Evolutionary conservation across 2,329 filamentous ascomycete species (phyloP).

Genomic region (Fusarium sp.): DNA sequence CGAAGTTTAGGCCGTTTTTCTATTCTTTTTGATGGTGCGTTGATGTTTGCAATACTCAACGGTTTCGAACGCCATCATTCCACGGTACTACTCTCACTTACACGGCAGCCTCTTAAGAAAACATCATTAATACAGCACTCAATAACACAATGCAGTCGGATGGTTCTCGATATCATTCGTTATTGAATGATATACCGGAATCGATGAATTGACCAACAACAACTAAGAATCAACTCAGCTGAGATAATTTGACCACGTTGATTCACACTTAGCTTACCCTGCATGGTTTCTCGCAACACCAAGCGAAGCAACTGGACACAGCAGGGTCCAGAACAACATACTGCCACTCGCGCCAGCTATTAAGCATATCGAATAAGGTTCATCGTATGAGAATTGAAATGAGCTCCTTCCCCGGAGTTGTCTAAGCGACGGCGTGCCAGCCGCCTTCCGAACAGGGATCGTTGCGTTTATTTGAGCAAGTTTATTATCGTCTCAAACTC

Average conservation of each 20-base stretch:
- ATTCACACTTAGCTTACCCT: conserved; percentile 17
- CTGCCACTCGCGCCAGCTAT: neutral
- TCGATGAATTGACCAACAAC: too few species aligned
- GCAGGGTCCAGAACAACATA: neutral
- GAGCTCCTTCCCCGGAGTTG: neutral
- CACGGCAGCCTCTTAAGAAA: neutral
- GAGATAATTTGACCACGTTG: neutral
- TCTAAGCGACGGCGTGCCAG: neutral
- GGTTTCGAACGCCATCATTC: conserved; percentile 12
- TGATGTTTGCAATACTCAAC: neutral
- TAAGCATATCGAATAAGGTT: neutral
- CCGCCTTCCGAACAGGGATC: conserved; percentile 23
- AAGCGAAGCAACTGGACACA: neutral
- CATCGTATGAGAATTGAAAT: neutral
- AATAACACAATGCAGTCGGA: neutral
- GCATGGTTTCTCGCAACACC: neutral
- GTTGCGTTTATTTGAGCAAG: conserved; percentile 57
- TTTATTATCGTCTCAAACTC: conserved; percentile 47
- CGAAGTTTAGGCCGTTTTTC: neutral
- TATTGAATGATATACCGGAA: accelerated
- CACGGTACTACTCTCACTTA: neutral
- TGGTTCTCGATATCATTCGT: neutral
- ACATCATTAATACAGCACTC: neutral
- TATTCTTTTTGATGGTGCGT: too few species aligned
- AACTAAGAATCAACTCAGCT: neutral